Evolutionary conservation across 139 green algal species (phyloP), one percentile per base, ranked within the genome.

Genomic region (Eudorina sp.): DNA sequence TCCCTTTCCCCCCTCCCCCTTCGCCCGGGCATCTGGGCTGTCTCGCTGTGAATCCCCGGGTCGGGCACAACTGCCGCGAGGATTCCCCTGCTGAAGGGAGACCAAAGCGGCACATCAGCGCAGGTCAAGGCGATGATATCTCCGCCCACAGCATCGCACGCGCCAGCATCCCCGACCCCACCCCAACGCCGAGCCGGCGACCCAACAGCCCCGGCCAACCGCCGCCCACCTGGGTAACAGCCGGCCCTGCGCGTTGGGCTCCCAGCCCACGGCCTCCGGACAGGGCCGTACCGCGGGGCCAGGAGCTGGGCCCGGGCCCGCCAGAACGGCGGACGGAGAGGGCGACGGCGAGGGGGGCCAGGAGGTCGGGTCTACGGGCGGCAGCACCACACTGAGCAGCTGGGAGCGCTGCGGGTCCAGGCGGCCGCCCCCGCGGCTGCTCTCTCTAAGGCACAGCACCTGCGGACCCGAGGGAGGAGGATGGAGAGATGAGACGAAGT

Each of bases 401-500:
- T 94, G 38, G 73, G 31, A 41, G 76, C 60, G 83, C 83, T 27
- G 23, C 38, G 43, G 53, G 84, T 89, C 88, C 60, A 77, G 80
- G 4, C 80, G 80, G 8, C 58, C 80, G 19, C 81, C 55, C 1
- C 84, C 55, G 19, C 94, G 92, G 13, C 73, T 85, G 25, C 76
- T 88, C 76, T 94, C 88, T 0, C 96, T 89, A 31, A 97, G 69
- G 82, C 95, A 98, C 81, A 98, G 60, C 86, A 99, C 95, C 31
- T 77, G 82, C 27, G 19, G 46, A 38, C 1, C 21, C n/a, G 18
- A 40, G 77, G n/a, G 27, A 16, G 25, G 40, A 58, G 1, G 25
- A 19, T 23, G 41, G 38, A 36, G 38, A 23, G 23, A 79, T 38
- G 23, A 31, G 18, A 53, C 69, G 51, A 4, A 34, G 6, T 60